Evolutionary conservation across 2,329 filamentous ascomycete genomes (phyloP).

Genomic region (Pochonia chlamydosporia): DNA sequence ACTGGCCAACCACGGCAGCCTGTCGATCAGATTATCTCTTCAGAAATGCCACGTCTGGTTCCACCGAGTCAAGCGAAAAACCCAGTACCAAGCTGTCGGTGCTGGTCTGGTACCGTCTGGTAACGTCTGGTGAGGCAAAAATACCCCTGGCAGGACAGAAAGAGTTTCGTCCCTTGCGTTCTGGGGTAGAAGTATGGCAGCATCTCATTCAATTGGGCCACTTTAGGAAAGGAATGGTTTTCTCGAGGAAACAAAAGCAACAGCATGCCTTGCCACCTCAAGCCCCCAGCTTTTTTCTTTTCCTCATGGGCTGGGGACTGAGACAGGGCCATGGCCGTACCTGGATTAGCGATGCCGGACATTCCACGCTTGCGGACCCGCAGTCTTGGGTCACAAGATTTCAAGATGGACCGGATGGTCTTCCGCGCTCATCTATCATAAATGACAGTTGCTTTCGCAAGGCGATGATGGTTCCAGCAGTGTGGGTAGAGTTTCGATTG

Average conservation of each 20-base stretch:
- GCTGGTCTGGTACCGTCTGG: too few species aligned
- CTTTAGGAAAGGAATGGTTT: slow-evolving; percentile 12
- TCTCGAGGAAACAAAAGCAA: slow-evolving; percentile 16
- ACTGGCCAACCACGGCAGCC: too few species aligned
- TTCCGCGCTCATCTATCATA: not conserved
- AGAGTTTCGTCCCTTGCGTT: not conserved
- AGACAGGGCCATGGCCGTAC: not conserved
- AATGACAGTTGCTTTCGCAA: not conserved
- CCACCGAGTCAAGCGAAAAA: not conserved
- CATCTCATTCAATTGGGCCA: not conserved
- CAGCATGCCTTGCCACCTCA: not conserved
- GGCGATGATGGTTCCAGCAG: not conserved
- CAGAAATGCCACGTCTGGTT: too few species aligned
- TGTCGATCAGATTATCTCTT: too few species aligned
- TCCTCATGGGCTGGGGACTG: not conserved
- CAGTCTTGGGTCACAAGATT: not conserved
- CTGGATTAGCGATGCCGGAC: not conserved
- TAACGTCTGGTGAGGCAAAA: not conserved
- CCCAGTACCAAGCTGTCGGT: not conserved
- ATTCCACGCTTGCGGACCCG: slow-evolving; percentile 2
- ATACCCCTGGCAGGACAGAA: not conserved
- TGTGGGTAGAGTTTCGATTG: not conserved
- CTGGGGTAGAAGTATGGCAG: not conserved
- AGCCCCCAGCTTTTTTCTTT: not conserved
- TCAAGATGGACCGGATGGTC: not conserved